Evolutionary conservation across 2,329 filamentous ascomycete species (phyloP).

Genomic region (Fusarium camptoceras): DNA sequence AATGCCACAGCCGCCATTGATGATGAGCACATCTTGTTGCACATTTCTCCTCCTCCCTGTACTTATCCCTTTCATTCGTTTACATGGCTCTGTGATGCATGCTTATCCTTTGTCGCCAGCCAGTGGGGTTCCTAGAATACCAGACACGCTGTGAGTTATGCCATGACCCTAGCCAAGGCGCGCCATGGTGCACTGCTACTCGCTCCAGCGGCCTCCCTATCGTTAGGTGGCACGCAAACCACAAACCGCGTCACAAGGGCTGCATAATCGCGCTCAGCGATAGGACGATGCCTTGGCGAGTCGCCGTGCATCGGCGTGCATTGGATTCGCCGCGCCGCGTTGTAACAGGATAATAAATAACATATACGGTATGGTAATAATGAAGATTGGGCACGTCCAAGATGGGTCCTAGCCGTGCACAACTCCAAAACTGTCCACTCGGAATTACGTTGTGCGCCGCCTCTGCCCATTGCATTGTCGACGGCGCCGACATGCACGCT

Average conservation of each 20-base stretch:
- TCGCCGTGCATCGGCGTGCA: constrained; percentile 37
- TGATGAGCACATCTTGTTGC: constrained; percentile 33
- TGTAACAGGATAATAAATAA: constrained; percentile 31
- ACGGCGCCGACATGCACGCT: constrained; percentile 46
- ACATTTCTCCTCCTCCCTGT: constrained; percentile 38
- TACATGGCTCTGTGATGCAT: constrained; percentile 26
- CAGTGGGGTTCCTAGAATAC: constrained; percentile 39
- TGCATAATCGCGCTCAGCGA: constrained; percentile 52
- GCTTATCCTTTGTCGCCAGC: constrained; percentile 23
- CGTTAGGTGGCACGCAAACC: constrained; percentile 48
- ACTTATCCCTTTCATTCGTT: constrained; percentile 39
- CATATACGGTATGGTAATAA: constrained; percentile 20
- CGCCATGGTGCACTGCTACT: constrained; percentile 42
- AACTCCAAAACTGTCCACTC: constrained; percentile 44
- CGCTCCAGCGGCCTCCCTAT: constrained; percentile 37
- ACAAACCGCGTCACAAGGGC: constrained; percentile 49
- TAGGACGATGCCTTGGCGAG: constrained; percentile 43
- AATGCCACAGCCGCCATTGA: constrained; percentile 35
- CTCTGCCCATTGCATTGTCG: constrained; percentile 23
- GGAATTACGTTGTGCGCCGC: constrained; percentile 42
- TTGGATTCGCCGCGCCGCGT: constrained; percentile 39
- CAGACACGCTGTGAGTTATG: constrained; percentile 46
- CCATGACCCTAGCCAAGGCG: constrained; percentile 37
- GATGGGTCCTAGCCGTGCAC: constrained; percentile 42
- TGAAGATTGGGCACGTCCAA: constrained; percentile 28